Evolutionary conservation across 345 rosid genomes (phyloP), one percentile per base, ranked within the genome.

Genomic region (Camelina neglecta): DNA sequence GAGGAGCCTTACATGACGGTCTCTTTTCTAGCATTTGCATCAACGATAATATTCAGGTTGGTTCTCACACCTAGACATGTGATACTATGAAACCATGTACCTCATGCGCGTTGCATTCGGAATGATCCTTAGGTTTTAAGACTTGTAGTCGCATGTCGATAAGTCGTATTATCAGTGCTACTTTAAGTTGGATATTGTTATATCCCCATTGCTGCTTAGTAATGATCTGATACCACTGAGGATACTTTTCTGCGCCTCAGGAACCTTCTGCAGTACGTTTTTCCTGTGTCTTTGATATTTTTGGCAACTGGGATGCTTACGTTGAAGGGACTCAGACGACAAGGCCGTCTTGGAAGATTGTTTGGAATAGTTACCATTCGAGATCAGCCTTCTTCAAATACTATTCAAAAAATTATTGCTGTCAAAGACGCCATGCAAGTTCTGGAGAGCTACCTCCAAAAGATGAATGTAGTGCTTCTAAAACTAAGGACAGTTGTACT

Each of bases 361-460:
- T 94, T 90, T 67, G 98, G 97, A 53, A 86, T 80, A 78, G 80
- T 94, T 77, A 92, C 92, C 2, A 89, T 94, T 67, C 84, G 81
- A 71, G 97, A 94, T 83, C 98, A 94, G 80, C 97, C 97, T 56
- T 93, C 98, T 72, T 94, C 98, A 70, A 94, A 94, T 82, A 94
- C 98, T 49, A 86, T 94, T 70, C 91, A 94, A 67, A 92, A 94
- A 84, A 90, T 94, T 21, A 83, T 94, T 59, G 98, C 98, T 54
- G 72, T 94, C 16, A 94, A 92, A 83, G 93, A 94, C 75, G 98
- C 97, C 31, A 88, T 94, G 95, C 92, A 79, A 48, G 92, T 88
- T 70, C 81, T 94, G 71, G 98, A 94, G 84, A 81, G 79, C 73
- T 86, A 76, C 82, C 90, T 92, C 67, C 98, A 94, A 87, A 92